Conservation (phyloP, 1,284 basidiomycete genomes). For the Malassezia globosa region DNA sequence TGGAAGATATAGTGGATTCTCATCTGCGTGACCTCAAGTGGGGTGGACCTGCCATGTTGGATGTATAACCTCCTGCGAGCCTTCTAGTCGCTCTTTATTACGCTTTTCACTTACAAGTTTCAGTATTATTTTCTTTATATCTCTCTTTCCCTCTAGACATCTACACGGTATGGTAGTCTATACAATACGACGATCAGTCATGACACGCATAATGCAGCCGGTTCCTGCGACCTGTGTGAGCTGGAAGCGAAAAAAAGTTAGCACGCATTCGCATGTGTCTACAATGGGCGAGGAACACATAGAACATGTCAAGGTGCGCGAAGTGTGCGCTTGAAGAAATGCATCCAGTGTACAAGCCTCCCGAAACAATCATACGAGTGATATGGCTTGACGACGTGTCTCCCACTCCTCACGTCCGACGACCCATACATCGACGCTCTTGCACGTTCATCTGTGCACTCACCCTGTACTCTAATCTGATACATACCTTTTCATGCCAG, state of each 20-base stretch:
- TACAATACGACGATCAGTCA: constrained; percentile 81
- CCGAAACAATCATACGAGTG: background rate
- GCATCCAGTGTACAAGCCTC: background rate
- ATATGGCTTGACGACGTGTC: background rate
- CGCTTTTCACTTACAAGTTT: background rate
- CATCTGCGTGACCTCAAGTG: constrained; percentile 31
- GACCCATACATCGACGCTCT: too few species aligned
- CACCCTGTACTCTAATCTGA: too few species aligned
- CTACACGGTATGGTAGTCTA: too few species aligned
- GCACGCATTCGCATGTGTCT: background rate
- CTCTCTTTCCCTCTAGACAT: too few species aligned
- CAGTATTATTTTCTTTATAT: background rate
- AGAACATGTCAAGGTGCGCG: background rate
- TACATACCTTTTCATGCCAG: constrained; percentile 85
- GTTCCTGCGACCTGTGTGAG: constrained; percentile 88
- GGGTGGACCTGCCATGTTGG: constrained; percentile 20
- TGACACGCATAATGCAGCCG: constrained; percentile 90
- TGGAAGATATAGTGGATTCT: constrained; percentile 37
- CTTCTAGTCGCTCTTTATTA: too few species aligned
- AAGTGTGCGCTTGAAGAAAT: too few species aligned
- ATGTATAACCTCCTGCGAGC: constrained; percentile 16
- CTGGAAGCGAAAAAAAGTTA: constrained; percentile 54
- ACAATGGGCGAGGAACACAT: too few species aligned
- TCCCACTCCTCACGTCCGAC: background rate
- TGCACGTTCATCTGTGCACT: background rate